These are phyloP conservation scores for Hymenotorrendiella dingleyae DNA, from an alignment of 2,329 filamentous ascomycete species.

Conservation along the genomic window DNA sequence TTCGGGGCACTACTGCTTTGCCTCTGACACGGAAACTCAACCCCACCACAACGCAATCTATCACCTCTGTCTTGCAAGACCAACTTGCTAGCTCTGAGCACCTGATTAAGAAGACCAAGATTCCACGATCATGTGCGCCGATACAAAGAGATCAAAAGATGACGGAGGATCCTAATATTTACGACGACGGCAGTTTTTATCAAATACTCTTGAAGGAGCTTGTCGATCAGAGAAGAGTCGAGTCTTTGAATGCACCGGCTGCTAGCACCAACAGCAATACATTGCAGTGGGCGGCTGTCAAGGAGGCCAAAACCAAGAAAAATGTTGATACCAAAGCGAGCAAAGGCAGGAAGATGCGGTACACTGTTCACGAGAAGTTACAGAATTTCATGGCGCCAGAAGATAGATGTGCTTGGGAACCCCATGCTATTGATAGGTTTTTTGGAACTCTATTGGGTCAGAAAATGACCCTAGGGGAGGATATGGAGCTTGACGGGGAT, in stretches of 20 bases:
- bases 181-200: conserved; percentile 94
- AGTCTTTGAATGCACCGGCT: conserved; percentile 44
- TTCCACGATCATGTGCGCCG: conserved; percentile 71
- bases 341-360: conserved; percentile 90
- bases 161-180: conserved; percentile 58
- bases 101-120: conserved; percentile 61
- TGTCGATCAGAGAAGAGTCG: conserved; percentile 77
- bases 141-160: conserved; percentile 55
- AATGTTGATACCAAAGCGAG: conserved; percentile 89
- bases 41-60: conserved; percentile 46
- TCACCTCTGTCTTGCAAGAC: conserved; percentile 62
- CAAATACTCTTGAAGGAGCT: conserved; percentile 88
- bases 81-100: conserved; percentile 63
- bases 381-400: conserved; percentile 98
- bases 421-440: conserved; percentile 69
- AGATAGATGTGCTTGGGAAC: conserved; percentile 73
- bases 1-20: conserved; percentile 53
- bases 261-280: conserved; percentile 32
- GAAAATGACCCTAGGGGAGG: conserved; percentile 59
- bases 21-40: conserved; percentile 54
- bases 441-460: conserved; percentile 72
- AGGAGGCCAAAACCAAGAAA: conserved; percentile 75
- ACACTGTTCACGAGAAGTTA: conserved; percentile 92
- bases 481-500: conserved; percentile 42
- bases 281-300: conserved; percentile 57